Percentiles rank a stretch among this genome's conserved stretches.
Evolutionary conservation across 2,329 filamentous ascomycete species (phyloP).

Genomic region (Stemphylium vesicarium): DNA sequence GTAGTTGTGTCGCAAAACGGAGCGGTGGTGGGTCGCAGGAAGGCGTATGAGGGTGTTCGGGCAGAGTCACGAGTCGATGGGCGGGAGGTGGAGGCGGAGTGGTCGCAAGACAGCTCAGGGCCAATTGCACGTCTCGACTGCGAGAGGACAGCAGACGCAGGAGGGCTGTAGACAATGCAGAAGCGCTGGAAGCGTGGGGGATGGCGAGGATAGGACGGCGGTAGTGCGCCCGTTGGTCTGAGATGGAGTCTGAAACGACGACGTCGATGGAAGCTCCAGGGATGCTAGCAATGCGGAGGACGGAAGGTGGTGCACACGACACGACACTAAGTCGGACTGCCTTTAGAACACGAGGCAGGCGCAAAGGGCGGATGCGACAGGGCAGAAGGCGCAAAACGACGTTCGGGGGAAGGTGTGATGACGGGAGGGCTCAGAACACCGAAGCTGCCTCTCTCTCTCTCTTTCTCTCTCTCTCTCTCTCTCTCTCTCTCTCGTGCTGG

Average conservation of each 20-base stretch:
- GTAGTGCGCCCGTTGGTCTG: constrained; percentile 30
- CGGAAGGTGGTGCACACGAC: constrained; percentile 8
- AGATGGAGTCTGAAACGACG: constrained; percentile 44
- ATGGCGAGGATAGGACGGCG: constrained; percentile 19
- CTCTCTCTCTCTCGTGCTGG: not conserved
- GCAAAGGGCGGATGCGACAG: constrained; percentile 14
- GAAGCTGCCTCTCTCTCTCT: constrained; percentile 9
- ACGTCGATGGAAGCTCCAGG: constrained; percentile 24
- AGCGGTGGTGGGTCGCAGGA: constrained; percentile 12
- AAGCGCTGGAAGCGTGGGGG: constrained; percentile 26
- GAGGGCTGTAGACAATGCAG: constrained; percentile 14
- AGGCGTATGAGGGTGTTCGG: constrained; percentile 10
- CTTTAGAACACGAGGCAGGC: too few species aligned
- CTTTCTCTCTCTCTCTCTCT: not conserved
- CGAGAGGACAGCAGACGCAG: constrained; percentile 8
- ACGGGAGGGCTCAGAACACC: constrained; percentile 9
- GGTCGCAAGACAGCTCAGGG: constrained; percentile 12
- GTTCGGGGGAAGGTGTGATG: constrained; percentile 14
- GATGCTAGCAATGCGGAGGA: constrained; percentile 16
- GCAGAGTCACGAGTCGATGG: constrained; percentile 4
- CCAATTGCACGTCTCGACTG: constrained; percentile 23
- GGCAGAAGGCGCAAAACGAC: constrained; percentile 10
- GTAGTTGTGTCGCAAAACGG: constrained; percentile 29
- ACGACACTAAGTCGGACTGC: not conserved
- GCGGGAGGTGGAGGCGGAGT: constrained; percentile 6